Evolutionary conservation across 345 rosid species (phyloP).

Genomic region (Citrus sinensis): DNA sequence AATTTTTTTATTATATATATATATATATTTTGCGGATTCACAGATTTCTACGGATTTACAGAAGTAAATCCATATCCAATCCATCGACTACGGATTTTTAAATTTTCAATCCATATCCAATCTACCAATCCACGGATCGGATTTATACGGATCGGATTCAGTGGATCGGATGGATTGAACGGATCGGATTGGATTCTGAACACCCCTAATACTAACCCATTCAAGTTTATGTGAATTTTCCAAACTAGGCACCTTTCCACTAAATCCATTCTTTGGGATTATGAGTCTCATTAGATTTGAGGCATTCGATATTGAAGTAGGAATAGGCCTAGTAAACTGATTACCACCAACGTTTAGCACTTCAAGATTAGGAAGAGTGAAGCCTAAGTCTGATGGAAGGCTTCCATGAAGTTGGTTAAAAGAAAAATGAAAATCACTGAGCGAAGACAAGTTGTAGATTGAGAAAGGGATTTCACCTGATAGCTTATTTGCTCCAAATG

Average conservation of each 20-base stretch:
- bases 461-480: constrained; percentile 2
- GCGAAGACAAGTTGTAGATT: constrained; percentile 1
- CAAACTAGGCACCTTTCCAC: constrained; percentile 5
- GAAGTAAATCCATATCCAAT: too few species aligned
- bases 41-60: too few species aligned
- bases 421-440: rapidly evolving
- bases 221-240: neutral
- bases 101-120: too few species aligned
- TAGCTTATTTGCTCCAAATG: neutral
- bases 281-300: neutral
- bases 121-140: too few species aligned
- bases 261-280: neutral
- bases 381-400: constrained; percentile 2
- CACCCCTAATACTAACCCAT: neutral
- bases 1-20: too few species aligned
- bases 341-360: neutral
- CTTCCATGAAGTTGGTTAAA: neutral
- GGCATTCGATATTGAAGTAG: constrained; percentile 8
- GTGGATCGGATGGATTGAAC: too few species aligned
- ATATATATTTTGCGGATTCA: too few species aligned
- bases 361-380: constrained; percentile 15
- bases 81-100: too few species aligned
- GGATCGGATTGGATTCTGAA: too few species aligned
- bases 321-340: constrained; percentile 13
- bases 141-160: too few species aligned